Base-by-base conservation (phyloP, 2,329 filamentous ascomycete genomes). In the Neonectria faginata region DNA sequence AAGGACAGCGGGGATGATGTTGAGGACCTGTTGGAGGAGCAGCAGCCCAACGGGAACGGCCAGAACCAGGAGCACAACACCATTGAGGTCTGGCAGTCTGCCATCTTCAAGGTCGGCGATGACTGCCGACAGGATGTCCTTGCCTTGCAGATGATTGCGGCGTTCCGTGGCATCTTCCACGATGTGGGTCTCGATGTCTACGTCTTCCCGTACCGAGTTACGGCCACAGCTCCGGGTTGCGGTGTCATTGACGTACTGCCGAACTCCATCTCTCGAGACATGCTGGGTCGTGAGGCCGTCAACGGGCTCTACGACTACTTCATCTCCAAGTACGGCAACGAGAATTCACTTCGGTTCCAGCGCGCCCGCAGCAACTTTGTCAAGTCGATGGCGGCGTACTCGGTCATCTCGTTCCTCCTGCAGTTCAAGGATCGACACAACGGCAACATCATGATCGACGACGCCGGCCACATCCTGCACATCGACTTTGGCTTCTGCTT, bases 401-500 rank as follows among this genome's bases (percentile, higher is more conserved):
- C 92, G 18, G 91, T 99, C 74, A 98, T 99, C 70, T 97, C 93
- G 0, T 99, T 97, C 82, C 85, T 99, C 14, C 84, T 99, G 41
- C 97, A 99, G 76, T 98, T 99, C 89, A 99, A 99, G 80, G 96
- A 99, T 78, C 91, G 96, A 3, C 96, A 99, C 82, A 99, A 99
- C 79, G 96, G 96, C 67, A 99, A 99, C 83, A 99, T 99, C 83
- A 99, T 99, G 97, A 90, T 99, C 68, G 95, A 99, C 78, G 95
- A 97, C 75, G 92, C 92, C 0, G 96, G 97, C 4, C 96, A 99
- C 80, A 97, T 99, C 74, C 88, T 99, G 58, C 96, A 99, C 82
- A 98, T 99, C 72, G 96, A 99, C 79, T 99, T 99, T 76, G 96
- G 96, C 10, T 99, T 99, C 86, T 98, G 95, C 82, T 99, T 99